Conservation (phyloP, 2,329 filamentous ascomycete species). For the Penicillium sp. region DNA sequence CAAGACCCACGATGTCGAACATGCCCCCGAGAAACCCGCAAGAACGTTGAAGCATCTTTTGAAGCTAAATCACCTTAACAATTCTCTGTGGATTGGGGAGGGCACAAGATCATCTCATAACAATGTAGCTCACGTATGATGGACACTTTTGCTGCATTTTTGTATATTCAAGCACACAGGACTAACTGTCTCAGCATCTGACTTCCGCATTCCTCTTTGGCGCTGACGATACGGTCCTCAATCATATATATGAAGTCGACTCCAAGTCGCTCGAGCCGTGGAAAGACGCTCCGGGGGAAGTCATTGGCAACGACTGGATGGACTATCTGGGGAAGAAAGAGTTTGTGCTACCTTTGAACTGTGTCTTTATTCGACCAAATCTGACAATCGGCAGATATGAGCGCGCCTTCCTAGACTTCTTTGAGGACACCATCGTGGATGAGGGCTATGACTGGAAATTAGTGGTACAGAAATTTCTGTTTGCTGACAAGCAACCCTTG, state of each 20-base stretch:
- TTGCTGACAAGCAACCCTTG: conserved; percentile 64
- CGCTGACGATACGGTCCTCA: conserved; percentile 67
- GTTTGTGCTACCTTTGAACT: conserved; percentile 35
- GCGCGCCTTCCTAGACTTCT: conserved; percentile 88
- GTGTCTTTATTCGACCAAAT: not conserved
- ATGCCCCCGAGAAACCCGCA: conserved; percentile 70
- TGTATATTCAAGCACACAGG: not conserved
- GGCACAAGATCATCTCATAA: conserved; percentile 66
- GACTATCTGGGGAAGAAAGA: conserved; percentile 73
- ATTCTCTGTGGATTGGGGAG: conserved; percentile 75
- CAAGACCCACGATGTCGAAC: conserved; percentile 74
- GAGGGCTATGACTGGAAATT: conserved; percentile 80
- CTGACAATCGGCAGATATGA: conserved; percentile 60
- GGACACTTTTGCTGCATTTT: not conserved
- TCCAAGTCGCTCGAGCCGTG: conserved; percentile 70
- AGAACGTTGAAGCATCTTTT: conserved; percentile 85
- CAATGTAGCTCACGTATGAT: conserved; percentile 67
- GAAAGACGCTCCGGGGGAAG: conserved; percentile 78
- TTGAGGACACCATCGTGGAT: conserved; percentile 80
- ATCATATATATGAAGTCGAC: conserved; percentile 75
- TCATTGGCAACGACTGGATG: conserved; percentile 79
- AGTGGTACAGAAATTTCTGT: conserved; percentile 72
- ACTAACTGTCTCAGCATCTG: conserved; percentile 54
- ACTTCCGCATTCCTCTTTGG: conserved; percentile 83
- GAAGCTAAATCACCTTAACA: conserved; percentile 86